Evolutionary conservation across 345 rosid species (phyloP).

Genomic region (Gynandropsis gynandra): DNA sequence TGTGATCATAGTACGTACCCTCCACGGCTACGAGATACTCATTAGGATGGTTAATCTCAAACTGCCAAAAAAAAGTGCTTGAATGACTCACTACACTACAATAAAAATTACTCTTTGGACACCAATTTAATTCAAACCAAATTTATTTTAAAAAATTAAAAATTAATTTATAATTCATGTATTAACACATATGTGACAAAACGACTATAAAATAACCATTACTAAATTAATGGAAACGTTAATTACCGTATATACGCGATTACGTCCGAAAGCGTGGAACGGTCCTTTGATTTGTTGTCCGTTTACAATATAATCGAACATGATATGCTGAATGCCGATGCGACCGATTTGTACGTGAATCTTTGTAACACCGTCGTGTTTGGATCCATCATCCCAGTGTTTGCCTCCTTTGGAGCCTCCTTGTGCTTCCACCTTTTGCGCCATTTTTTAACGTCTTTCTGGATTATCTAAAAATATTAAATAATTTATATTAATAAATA

Average conservation of each 20-base stretch:
- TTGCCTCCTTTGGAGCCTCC: conserved; percentile 17
- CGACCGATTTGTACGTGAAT: neutral
- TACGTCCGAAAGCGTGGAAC: conserved; percentile 11
- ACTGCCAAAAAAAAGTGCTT: conserved; percentile 10
- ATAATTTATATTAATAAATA: no score
- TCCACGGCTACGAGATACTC: conserved; percentile 20
- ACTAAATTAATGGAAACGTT: neutral
- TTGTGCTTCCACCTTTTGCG: conserved; percentile 17
- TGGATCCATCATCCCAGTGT: conserved; percentile 21
- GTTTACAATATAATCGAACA: conserved; percentile 15
- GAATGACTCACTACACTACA: no score
- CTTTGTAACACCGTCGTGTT: conserved; percentile 14
- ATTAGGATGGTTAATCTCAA: conserved; percentile 22
- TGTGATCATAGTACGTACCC: conserved; percentile 9
- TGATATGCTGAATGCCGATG: conserved; percentile 9
- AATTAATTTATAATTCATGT: no score
- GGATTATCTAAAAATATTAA: neutral
- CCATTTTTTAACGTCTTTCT: conserved; percentile 3
- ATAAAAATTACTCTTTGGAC: no score
- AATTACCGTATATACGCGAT: conserved; percentile 1
- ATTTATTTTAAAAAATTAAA: no score
- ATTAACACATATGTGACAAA: no score
- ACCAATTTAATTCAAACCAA: no score
- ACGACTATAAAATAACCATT: no score
- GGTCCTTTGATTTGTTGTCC: conserved; percentile 7